These are phyloP conservation scores for Pleurozium schreberi DNA, from an alignment of 225 moss, liverwort and hornwort species.

Conservation along the genomic window DNA sequence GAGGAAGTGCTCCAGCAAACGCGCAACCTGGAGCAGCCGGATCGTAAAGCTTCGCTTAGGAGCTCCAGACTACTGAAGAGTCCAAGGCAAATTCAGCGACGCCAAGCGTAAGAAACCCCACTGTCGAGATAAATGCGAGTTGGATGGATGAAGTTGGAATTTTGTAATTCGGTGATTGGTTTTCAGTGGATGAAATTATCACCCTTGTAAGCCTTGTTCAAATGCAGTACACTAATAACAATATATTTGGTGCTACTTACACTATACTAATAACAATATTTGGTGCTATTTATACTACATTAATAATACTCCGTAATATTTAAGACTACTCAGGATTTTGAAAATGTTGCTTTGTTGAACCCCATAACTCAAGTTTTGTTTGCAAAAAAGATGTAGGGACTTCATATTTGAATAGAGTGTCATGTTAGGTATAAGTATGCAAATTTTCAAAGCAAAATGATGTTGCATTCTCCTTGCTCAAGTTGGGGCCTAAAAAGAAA, in stretches of 20 bases:
- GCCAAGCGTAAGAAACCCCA: not conserved
- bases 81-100: not conserved
- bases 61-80: not conserved
- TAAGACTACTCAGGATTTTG: not conserved
- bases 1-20: not conserved
- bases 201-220: not conserved
- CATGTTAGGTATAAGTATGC: too few species aligned
- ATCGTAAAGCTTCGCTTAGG: not conserved
- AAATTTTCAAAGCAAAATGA: too few species aligned
- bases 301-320: too few species aligned
- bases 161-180: not conserved
- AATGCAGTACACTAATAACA: not conserved
- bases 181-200: not conserved
- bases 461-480: accelerated
- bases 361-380: too few species aligned
- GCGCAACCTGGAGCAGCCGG: not conserved
- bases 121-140: not conserved
- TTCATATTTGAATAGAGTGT: too few species aligned
- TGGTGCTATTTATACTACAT: too few species aligned
- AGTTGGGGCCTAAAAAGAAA: too few species aligned
- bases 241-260: not conserved
- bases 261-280: too few species aligned
- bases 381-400: too few species aligned
- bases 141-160: not conserved
- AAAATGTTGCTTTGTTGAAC: too few species aligned